Percentiles rank a stretch among this genome's conserved stretches.
phyloP scores from a whole-genome alignment of 2,329 filamentous ascomycete species.

The Microcera coccophila region DNA sequence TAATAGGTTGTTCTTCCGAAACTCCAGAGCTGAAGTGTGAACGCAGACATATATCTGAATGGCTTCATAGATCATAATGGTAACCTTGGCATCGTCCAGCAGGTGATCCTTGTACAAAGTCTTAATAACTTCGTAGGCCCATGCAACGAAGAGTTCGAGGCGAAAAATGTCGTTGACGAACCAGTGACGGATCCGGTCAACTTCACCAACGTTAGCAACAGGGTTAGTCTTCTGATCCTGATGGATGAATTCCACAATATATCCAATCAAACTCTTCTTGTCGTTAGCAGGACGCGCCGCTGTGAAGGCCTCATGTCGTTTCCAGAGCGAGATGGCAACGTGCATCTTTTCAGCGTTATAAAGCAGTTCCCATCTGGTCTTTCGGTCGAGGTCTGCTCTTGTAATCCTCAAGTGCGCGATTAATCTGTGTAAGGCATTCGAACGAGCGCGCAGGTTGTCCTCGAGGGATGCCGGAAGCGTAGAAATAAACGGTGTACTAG shows the following conservation, averaged over 20 bases:
- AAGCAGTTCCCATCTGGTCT: conserved; percentile 75
- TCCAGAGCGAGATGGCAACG: conserved; percentile 76
- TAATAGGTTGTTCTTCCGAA: conserved; percentile 65
- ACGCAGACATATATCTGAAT: conserved; percentile 58
- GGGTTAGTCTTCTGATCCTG: conserved; percentile 70
- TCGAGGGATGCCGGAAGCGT: conserved; percentile 72
- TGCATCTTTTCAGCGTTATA: conserved; percentile 87
- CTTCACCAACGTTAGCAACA: conserved; percentile 62
- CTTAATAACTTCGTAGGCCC: conserved; percentile 74
- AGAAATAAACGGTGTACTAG: conserved; percentile 69
- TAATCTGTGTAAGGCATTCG: conserved; percentile 70
- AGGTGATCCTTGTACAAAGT: conserved; percentile 62
- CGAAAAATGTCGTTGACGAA: conserved; percentile 73
- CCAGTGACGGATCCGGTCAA: conserved; percentile 79
- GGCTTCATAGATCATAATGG: conserved; percentile 64
- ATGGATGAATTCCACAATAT: conserved; percentile 72
- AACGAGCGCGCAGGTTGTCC: conserved; percentile 70
- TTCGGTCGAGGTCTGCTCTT: conserved; percentile 61
- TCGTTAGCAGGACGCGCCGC: conserved; percentile 55
- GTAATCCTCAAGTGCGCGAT: conserved; percentile 66
- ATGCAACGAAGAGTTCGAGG: conserved; percentile 72
- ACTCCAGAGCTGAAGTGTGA: conserved; percentile 58
- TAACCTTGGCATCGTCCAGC: conserved; percentile 52
- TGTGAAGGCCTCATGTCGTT: conserved; percentile 67
- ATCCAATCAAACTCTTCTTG: conserved; percentile 67